Evolutionary conservation across 257 asterid species (phyloP).

Genomic region (Mitragyna speciosa): DNA sequence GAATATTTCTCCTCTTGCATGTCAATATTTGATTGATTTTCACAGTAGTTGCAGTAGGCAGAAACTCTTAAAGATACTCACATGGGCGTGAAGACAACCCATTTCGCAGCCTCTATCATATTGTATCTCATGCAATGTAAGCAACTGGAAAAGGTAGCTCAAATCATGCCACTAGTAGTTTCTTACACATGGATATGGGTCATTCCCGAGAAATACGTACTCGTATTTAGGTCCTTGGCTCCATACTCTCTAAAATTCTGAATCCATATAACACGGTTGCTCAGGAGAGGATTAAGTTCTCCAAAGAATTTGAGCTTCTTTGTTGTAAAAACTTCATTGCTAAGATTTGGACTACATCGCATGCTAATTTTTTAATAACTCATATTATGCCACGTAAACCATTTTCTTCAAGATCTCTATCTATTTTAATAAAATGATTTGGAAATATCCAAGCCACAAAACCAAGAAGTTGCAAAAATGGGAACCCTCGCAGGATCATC

Average conservation of each 20-base stretch:
- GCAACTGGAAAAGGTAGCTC: background rate
- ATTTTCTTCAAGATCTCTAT: too few species aligned
- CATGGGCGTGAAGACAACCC: conserved; percentile 16
- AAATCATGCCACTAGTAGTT: background rate
- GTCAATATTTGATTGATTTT: background rate
- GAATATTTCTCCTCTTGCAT: too few species aligned
- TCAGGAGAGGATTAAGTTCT: background rate
- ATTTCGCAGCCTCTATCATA: conserved; percentile 6
- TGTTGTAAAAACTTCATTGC: background rate
- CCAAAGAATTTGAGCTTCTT: background rate
- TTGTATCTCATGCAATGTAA: background rate
- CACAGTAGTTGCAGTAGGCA: background rate
- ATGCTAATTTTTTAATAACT: too few species aligned
- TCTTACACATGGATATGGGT: conserved; percentile 5
- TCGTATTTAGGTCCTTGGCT: conserved; percentile 3
- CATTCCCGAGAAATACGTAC: conserved; percentile 45
- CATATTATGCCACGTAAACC: too few species aligned
- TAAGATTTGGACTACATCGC: too few species aligned
- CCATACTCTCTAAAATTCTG: conserved; percentile 22
- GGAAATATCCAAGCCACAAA: too few species aligned
- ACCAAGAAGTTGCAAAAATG: too few species aligned
- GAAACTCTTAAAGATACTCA: background rate
- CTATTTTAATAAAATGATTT: too few species aligned
- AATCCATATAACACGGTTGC: too few species aligned
- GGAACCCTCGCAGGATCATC: too few species aligned